phyloP scores from a whole-genome alignment of 139 green algal species.

The Haematococcus lacustris region DNA sequence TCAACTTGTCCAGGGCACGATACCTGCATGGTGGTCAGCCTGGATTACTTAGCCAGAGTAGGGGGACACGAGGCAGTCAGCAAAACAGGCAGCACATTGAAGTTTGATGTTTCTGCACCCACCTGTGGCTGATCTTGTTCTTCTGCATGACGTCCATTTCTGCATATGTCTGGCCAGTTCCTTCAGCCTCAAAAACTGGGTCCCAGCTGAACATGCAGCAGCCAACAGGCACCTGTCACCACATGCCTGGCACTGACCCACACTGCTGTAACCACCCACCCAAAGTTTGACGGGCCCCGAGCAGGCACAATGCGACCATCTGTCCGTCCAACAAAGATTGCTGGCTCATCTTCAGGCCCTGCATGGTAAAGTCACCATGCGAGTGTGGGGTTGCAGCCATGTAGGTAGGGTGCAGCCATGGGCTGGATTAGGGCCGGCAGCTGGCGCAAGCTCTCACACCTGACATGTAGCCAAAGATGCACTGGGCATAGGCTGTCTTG shows the following conservation, averaged over 20 bases:
- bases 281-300: slow-evolving; percentile 69
- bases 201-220: too few species aligned
- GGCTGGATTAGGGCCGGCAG: too few species aligned
- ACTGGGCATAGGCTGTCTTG: slow-evolving; percentile 90
- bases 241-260: too few species aligned
- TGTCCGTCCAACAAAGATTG: slow-evolving; percentile 84
- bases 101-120: not conserved
- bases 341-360: slow-evolving; percentile 69
- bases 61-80: not conserved
- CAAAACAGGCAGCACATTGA: not conserved
- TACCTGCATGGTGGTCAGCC: slow-evolving; percentile 39
- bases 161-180: slow-evolving; percentile 79
- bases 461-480: slow-evolving; percentile 86
- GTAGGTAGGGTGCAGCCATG: too few species aligned
- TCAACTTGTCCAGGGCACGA: slow-evolving; percentile 48
- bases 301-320: slow-evolving; percentile 73
- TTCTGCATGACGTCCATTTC: slow-evolving; percentile 87
- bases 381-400: too few species aligned
- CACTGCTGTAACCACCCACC: too few species aligned
- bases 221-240: too few species aligned
- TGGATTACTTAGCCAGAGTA: not conserved
- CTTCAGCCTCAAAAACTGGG: slow-evolving; percentile 80
- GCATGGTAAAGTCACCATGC: too few species aligned
- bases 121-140: slow-evolving; percentile 86
- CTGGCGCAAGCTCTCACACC: slow-evolving; percentile 36